Conservation (phyloP, 2,329 filamentous ascomycete genomes). For the Calonectria ilicicola region DNA sequence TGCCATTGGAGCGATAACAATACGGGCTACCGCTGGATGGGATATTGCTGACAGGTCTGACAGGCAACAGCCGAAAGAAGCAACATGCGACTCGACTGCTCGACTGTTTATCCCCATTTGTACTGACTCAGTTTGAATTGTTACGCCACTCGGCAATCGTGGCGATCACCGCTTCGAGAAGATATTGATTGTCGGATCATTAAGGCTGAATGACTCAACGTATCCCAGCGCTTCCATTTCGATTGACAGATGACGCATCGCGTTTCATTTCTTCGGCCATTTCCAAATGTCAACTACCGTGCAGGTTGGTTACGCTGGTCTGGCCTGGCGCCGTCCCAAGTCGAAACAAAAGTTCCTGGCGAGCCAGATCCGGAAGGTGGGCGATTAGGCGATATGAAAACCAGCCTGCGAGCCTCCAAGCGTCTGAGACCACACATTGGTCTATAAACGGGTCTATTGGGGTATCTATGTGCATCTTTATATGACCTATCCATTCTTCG, state of each 20-base stretch:
- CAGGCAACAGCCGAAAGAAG: not conserved
- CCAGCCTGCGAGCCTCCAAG: not conserved
- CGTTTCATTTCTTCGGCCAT: not conserved
- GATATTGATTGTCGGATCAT: not conserved
- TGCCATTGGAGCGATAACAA: not conserved
- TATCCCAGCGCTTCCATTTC: not conserved
- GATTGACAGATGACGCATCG: not conserved
- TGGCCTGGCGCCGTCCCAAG: slow-evolving; percentile 1
- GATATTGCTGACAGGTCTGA: not conserved
- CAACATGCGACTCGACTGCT: not conserved
- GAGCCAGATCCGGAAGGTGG: slow-evolving; percentile 37
- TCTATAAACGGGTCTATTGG: slow-evolving; percentile 13
- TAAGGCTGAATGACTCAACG: not conserved
- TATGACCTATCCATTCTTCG: not conserved
- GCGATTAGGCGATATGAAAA: not conserved
- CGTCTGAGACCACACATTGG: not conserved
- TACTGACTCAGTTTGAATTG: too few species aligned
- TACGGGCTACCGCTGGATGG: not conserved
- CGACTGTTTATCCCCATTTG: too few species aligned
- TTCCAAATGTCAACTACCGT: not conserved
- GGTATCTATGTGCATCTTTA: slow-evolving; percentile 20
- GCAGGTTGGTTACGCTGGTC: not conserved
- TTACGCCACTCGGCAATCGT: too few species aligned
- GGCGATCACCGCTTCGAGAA: not conserved
- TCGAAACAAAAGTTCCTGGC: slow-evolving; percentile 35